Evolutionary conservation across 2,329 filamentous ascomycete species (phyloP).

Genomic region (Gaeumannomyces tritici): DNA sequence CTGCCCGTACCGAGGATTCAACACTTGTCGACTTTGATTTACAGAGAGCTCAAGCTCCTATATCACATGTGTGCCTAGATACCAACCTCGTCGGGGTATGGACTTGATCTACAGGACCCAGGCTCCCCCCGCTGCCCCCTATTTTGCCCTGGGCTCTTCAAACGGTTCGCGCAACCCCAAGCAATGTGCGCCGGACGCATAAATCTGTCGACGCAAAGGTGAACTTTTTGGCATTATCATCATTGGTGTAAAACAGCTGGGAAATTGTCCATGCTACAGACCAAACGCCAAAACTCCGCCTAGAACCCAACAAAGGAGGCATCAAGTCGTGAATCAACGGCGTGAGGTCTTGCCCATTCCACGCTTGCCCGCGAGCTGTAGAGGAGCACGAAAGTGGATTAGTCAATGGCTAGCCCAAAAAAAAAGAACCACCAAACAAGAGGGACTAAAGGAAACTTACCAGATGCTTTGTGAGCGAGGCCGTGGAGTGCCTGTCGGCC

Average conservation of each 20-base stretch:
- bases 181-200: background rate
- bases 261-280: background rate
- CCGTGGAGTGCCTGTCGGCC: slow-evolving; percentile 81
- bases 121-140: no score
- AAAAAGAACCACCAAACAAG: background rate
- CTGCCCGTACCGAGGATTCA: background rate
- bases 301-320: background rate
- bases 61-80: no score
- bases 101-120: no score
- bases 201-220: background rate
- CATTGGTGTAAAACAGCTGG: background rate
- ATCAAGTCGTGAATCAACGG: slow-evolving; percentile 32
- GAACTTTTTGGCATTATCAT: background rate
- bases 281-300: slow-evolving; percentile 1
- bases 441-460: slow-evolving; percentile 41
- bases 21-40: background rate
- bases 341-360: slow-evolving; percentile 81
- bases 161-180: background rate
- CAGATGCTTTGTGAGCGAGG: slow-evolving; percentile 81
- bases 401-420: background rate
- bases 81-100: no score
- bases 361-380: slow-evolving; percentile 81
- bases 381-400: background rate
- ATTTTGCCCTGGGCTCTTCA: no score
- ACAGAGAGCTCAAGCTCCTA: background rate